Conservation (phyloP, 164 flowering plant species). For the Tetrastigma voinierianum region DNA sequence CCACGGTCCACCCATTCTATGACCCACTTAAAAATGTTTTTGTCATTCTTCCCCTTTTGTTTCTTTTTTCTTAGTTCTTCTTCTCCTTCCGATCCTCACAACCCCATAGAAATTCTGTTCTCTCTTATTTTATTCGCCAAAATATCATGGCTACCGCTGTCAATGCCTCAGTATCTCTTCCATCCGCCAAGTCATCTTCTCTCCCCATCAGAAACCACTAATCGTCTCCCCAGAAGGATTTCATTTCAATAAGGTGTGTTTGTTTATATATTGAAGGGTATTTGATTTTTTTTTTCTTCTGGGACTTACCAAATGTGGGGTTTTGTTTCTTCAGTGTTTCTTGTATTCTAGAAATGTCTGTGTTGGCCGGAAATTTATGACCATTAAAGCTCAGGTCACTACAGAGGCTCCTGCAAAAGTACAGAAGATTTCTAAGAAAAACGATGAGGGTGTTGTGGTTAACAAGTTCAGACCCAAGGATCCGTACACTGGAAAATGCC, state of each 20-base stretch:
- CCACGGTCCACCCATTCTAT: conserved; percentile 47
- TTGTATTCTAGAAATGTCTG: conserved; percentile 39
- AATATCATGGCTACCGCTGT: conserved; percentile 52
- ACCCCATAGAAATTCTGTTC: neutral
- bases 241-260: conserved; percentile 49
- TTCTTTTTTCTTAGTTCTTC: neutral
- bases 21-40: conserved; percentile 10
- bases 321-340: conserved; percentile 27
- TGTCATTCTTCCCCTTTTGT: neutral
- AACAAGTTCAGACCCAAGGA: conserved; percentile 66
- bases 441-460: conserved; percentile 63
- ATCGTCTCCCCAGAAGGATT: conserved; percentile 41
- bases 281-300: neutral
- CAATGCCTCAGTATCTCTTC: conserved; percentile 63
- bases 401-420: conserved; percentile 64
- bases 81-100: conserved; percentile 4
- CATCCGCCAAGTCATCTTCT: conserved; percentile 55
- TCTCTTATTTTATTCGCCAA: conserved; percentile 1
- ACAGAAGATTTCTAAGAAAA: conserved; percentile 57
- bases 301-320: neutral
- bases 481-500: conserved; percentile 62
- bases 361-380: conserved; percentile 28
- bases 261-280: neutral
- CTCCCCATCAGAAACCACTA: conserved; percentile 39
- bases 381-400: conserved; percentile 63